These are phyloP conservation scores for Crepidotus sp. DNA, from an alignment of 1,284 basidiomycete species.

Conservation along the genomic window DNA sequence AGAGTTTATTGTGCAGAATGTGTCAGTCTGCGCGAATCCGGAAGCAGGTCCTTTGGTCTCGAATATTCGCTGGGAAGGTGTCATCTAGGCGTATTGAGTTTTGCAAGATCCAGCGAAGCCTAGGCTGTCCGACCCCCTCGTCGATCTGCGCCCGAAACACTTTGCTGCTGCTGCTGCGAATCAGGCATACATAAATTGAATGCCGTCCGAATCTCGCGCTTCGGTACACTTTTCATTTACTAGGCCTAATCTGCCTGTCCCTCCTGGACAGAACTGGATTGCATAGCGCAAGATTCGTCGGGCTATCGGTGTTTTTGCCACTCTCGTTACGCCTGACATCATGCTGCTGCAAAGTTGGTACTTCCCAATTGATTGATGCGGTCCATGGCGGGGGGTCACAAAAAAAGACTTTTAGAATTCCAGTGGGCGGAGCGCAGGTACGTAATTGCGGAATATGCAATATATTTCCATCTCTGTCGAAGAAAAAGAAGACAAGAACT, in stretches of 20 bases:
- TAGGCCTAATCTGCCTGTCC: background rate
- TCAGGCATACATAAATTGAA: slow-evolving; percentile 7
- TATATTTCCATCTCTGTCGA: background rate
- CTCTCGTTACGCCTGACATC: background rate
- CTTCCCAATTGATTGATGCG: background rate
- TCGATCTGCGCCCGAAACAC: slow-evolving; percentile 13
- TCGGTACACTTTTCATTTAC: slow-evolving; percentile 6
- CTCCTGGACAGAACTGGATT: background rate
- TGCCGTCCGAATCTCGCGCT: slow-evolving; percentile 11
- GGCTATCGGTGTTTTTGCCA: too few relatives aligned
- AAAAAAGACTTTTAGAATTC: slow-evolving; percentile 9
- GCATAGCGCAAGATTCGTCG: background rate
- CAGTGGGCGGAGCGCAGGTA: slow-evolving; percentile 3
- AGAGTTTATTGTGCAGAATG: slow-evolving; percentile 17
- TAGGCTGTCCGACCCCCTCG: slow-evolving; percentile 8
- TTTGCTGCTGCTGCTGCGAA: slow-evolving; percentile 6
- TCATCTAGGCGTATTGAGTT: slow-evolving; percentile 3
- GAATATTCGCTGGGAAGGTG: slow-evolving; percentile 8
- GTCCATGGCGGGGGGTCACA: slow-evolving; percentile 4
- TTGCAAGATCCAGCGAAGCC: background rate
- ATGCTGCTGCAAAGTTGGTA: background rate
- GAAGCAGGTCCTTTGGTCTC: background rate
- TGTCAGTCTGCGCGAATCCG: slow-evolving; percentile 13
- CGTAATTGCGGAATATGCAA: slow-evolving; percentile 6
- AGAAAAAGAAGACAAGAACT: slow-evolving; percentile 12